These are phyloP conservation scores for Mycena maculata DNA, from an alignment of 768 basidiomycete genomes.

Conservation along the genomic window DNA sequence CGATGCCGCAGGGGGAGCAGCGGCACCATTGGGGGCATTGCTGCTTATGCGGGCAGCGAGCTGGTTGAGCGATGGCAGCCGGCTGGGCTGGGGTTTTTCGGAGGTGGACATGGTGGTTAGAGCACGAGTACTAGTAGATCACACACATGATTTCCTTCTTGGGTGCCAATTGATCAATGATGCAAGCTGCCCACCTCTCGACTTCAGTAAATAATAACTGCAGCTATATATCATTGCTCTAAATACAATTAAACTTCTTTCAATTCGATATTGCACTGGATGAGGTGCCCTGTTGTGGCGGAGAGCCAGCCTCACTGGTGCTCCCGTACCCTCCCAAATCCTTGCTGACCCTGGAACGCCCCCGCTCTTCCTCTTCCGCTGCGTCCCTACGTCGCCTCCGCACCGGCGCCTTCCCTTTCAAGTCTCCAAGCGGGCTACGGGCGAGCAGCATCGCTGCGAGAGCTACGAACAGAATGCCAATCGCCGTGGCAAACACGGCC, in stretches of 20 bases:
- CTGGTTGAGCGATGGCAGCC: constrained; percentile 83
- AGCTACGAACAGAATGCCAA: constrained; percentile 57
- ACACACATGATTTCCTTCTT: background rate
- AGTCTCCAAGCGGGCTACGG: constrained; percentile 50
- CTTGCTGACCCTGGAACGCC: constrained; percentile 61
- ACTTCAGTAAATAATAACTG: background rate
- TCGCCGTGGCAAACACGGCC: constrained; percentile 73
- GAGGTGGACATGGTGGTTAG: constrained; percentile 24
- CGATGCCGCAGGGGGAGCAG: constrained; percentile 39
- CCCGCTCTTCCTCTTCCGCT: constrained; percentile 50
- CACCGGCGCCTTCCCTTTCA: constrained; percentile 34
- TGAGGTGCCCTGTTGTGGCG: constrained; percentile 19
- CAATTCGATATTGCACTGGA: constrained; percentile 15
- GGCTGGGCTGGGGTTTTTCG: constrained; percentile 41
- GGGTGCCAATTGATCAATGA: background rate
- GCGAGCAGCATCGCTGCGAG: constrained; percentile 53
- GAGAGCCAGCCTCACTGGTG: constrained; percentile 11
- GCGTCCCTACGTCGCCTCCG: constrained; percentile 28
- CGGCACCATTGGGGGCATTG: constrained; percentile 44
- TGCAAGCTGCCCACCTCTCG: too few species aligned
- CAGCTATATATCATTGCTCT: too few species aligned
- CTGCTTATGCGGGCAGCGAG: constrained; percentile 81
- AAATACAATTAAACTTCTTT: too few species aligned
- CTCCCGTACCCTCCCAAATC: constrained; percentile 44
- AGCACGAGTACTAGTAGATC: constrained; percentile 17